Percentiles rank a stretch among this genome's conserved stretches.
These are phyloP conservation scores for Coriaria nepalensis DNA, from an alignment of 306 rosid species.

Conservation along the genomic window DNA sequence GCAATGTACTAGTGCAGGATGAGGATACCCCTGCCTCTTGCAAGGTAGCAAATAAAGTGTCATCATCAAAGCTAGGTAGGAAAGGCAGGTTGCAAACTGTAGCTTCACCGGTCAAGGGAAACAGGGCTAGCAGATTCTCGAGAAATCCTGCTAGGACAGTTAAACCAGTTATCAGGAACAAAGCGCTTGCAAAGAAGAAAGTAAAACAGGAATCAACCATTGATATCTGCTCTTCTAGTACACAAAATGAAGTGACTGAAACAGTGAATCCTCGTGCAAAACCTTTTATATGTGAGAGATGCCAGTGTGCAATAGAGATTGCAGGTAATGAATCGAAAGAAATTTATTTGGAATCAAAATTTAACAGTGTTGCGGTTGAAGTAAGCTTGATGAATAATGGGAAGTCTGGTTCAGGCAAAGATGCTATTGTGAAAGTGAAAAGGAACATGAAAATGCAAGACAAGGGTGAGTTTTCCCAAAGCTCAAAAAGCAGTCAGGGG, in stretches of 20 bases:
- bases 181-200: slow-evolving; percentile 56
- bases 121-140: slow-evolving; percentile 42
- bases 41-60: slow-evolving; percentile 38
- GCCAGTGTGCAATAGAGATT: slow-evolving; percentile 49
- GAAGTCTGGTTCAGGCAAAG: slow-evolving; percentile 27
- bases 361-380: slow-evolving; percentile 23
- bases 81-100: slow-evolving; percentile 53
- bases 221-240: slow-evolving; percentile 22
- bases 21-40: slow-evolving; percentile 29
- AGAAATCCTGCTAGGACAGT: slow-evolving; percentile 37
- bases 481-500: slow-evolving; percentile 91
- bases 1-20: slow-evolving; percentile 24
- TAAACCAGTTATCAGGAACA: slow-evolving; percentile 59
- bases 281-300: slow-evolving; percentile 65
- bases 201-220: slow-evolving; percentile 41
- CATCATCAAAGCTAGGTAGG: slow-evolving; percentile 28
- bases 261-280: slow-evolving; percentile 31
- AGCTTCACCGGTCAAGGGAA: slow-evolving; percentile 41
- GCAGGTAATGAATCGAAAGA: slow-evolving; percentile 29
- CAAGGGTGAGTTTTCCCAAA: slow-evolving; percentile 78
- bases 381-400: slow-evolving; percentile 20
- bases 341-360: slow-evolving; percentile 18
- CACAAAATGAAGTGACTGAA: slow-evolving; percentile 28
- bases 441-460: slow-evolving; percentile 42
- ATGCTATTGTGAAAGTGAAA: slow-evolving; percentile 25